Conservation (phyloP, 2,329 filamentous ascomycete genomes). For the Magnaporthiopsis rhizophila region DNA sequence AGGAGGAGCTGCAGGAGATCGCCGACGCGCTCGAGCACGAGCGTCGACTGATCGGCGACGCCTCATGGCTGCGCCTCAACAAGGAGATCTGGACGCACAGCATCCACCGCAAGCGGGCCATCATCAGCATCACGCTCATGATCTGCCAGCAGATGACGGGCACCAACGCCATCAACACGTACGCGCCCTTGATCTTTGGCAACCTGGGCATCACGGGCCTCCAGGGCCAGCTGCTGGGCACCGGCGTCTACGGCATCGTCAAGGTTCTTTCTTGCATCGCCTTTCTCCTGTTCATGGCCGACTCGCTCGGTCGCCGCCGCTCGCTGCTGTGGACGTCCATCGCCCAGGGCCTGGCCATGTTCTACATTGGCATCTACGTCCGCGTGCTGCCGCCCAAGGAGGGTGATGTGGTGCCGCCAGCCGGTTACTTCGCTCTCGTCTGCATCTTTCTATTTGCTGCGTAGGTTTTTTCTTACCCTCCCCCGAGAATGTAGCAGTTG, state of each 20-base stretch:
- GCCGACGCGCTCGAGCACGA: slow-evolving; percentile 21
- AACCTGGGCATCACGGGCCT: slow-evolving; percentile 52
- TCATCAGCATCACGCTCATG: slow-evolving; percentile 41
- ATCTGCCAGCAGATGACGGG: slow-evolving; percentile 48
- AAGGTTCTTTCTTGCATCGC: slow-evolving; percentile 49
- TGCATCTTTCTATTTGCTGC: slow-evolving; percentile 57
- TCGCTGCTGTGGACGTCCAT: slow-evolving; percentile 53
- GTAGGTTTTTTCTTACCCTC: background rate
- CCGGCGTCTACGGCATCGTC: slow-evolving; percentile 42
- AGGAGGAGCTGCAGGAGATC: slow-evolving; percentile 24
- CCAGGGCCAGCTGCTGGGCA: slow-evolving; percentile 50
- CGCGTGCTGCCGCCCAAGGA: slow-evolving; percentile 44
- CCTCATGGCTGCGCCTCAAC: slow-evolving; percentile 17
- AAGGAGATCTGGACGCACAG: slow-evolving; percentile 22
- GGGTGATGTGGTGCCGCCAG: slow-evolving; percentile 28
- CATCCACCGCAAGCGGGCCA: slow-evolving; percentile 38
- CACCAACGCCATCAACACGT: slow-evolving; percentile 61
- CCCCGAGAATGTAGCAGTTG: background rate
- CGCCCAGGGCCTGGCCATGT: slow-evolving; percentile 52
- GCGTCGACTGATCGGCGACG: slow-evolving; percentile 16
- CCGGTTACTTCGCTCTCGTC: slow-evolving; percentile 57
- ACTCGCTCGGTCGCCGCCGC: slow-evolving; percentile 50
- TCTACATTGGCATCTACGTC: slow-evolving; percentile 59
- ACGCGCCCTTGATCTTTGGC: slow-evolving; percentile 55
- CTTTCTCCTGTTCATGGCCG: slow-evolving; percentile 53